A percentile compares a stretch with the other conserved stretches of the same genome.
Evolutionary conservation across 306 rosid species (phyloP).

Genomic region (Rubus parviflorus): DNA sequence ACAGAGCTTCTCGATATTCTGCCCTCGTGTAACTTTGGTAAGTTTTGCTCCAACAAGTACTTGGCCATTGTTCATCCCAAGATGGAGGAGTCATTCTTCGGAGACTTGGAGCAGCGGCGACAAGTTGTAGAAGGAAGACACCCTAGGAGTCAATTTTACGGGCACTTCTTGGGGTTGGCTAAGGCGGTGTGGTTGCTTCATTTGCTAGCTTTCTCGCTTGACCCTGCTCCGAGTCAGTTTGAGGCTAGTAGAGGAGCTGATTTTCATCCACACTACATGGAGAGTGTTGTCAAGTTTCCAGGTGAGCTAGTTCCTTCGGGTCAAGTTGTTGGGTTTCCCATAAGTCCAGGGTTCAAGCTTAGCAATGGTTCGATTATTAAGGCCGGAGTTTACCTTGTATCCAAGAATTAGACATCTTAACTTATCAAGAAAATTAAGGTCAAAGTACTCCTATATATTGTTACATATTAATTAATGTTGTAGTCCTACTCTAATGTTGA

Average conservation of each 20-base stretch:
- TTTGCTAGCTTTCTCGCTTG: constrained; percentile 85
- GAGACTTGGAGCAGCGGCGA: constrained; percentile 75
- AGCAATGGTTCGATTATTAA: constrained; percentile 75
- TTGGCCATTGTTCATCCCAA: constrained; percentile 84
- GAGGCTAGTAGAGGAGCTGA: constrained; percentile 92
- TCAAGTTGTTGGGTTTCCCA: constrained; percentile 77
- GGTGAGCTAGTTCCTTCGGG: constrained; percentile 61
- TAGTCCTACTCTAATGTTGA: too few species aligned
- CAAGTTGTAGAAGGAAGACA: constrained; percentile 70
- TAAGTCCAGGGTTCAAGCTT: constrained; percentile 90
- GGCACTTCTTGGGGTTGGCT: constrained; percentile 65
- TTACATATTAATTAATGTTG: too few species aligned
- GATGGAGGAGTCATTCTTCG: constrained; percentile 97
- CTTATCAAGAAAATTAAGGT: too few species aligned
- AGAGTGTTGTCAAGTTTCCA: constrained; percentile 64
- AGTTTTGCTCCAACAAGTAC: constrained; percentile 88
- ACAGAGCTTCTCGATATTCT: constrained; percentile 84
- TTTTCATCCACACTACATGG: constrained; percentile 78
- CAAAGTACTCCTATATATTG: too few species aligned
- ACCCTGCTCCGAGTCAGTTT: constrained; percentile 83
- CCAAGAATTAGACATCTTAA: constrained; percentile 34
- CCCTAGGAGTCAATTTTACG: constrained; percentile 82
- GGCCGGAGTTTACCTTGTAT: constrained; percentile 75
- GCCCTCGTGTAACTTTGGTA: constrained; percentile 86
- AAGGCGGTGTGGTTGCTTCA: constrained; percentile 92